Evolutionary conservation across 371 early-diverging fungal species (phyloP).

Genomic region (Parasitella parasitica): DNA sequence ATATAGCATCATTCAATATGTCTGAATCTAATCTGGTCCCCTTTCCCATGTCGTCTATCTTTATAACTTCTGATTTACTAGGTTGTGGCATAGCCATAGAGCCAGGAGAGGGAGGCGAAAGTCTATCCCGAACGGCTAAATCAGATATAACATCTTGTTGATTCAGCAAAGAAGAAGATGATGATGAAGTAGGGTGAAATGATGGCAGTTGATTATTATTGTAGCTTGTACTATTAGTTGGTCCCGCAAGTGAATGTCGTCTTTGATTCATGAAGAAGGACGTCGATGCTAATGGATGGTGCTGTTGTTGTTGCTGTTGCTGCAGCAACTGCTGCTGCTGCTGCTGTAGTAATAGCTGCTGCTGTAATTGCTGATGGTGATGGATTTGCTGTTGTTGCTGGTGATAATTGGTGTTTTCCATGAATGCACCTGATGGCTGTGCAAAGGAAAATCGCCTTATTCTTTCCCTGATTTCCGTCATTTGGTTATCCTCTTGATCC

Average conservation of each 20-base stretch:
- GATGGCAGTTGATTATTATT: background rate
- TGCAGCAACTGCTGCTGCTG: background rate
- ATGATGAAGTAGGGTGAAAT: background rate
- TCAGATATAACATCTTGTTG: background rate
- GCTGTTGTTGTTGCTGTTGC: background rate
- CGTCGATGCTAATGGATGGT: background rate
- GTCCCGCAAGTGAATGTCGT: constrained; percentile 39
- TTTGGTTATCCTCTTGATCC: constrained; percentile 5
- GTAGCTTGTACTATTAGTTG: constrained; percentile 4
- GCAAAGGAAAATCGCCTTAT: constrained; percentile 38
- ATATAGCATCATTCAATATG: constrained; percentile 52
- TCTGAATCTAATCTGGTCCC: constrained; percentile 51
- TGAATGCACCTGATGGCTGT: constrained; percentile 1
- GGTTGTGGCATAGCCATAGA: background rate
- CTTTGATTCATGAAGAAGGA: constrained; percentile 20
- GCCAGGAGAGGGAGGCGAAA: background rate
- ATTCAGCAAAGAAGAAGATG: background rate
- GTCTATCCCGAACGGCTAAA: constrained; percentile 1
- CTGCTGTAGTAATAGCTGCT: background rate
- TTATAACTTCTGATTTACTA: constrained; percentile 1
- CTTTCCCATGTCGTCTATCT: constrained; percentile 50
- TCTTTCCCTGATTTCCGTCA: constrained; percentile 22
- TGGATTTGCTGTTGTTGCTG: background rate
- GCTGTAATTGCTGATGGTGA: background rate
- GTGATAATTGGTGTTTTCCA: background rate